Conservation (phyloP, 305 asterid species). For the Nicotiana rustica region DNA sequence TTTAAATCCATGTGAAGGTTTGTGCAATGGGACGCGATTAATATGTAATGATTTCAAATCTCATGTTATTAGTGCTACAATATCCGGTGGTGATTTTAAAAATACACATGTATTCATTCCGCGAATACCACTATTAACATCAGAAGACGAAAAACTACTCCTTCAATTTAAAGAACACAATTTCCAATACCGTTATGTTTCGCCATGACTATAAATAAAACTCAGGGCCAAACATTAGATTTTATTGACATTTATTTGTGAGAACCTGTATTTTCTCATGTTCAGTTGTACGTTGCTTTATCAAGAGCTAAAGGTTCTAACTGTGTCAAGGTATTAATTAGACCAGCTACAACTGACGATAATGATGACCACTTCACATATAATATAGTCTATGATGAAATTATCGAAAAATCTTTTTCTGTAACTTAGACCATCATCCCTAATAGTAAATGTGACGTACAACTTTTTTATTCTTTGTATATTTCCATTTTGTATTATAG, state of each 20-base stretch:
- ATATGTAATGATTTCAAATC: too few relatives aligned
- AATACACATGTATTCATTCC: too few relatives aligned
- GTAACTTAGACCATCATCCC: too few relatives aligned
- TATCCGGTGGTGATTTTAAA: too few relatives aligned
- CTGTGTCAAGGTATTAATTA: not conserved
- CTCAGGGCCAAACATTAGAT: too few relatives aligned
- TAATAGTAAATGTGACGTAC: too few relatives aligned
- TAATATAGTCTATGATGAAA: not conserved
- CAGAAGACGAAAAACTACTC: not conserved
- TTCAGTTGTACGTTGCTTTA: not conserved
- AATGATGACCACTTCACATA: not conserved
- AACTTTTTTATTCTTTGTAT: too few relatives aligned
- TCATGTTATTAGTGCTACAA: too few relatives aligned
- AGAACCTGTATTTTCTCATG: conserved; percentile 3
- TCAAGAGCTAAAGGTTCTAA: conserved; percentile 5
- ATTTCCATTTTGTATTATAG: too few relatives aligned
- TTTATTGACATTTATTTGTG: not conserved
- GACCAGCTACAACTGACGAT: not conserved
- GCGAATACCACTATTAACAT: not conserved
- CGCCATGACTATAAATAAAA: too few relatives aligned
- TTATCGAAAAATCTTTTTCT: not conserved
- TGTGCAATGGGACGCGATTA: not conserved
- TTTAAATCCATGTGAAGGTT: not conserved
- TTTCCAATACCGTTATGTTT: too few relatives aligned
- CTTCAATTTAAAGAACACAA: not conserved